Base-by-base conservation (phyloP, 2,329 filamentous ascomycete genomes). In the Tolypocladium sp. region DNA sequence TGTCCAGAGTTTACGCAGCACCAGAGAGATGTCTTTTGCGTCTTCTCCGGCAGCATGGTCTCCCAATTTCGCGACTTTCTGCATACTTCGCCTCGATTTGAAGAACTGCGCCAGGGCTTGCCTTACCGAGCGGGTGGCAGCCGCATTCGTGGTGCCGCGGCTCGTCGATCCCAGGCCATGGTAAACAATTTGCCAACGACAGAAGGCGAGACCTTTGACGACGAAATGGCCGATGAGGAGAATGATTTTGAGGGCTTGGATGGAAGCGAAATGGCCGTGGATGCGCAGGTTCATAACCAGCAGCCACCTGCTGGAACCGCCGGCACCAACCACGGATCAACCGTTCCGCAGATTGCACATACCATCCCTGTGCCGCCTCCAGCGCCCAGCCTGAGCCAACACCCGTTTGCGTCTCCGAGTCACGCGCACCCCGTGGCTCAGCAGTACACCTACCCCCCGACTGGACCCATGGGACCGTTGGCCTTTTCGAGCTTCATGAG, bases 11-110 rank as follows among this genome's bases (percentile, higher is more conserved):
- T 99, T 71, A 97, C 92, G 22, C 89, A 93, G 54, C 92, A 97
- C 69, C 94, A 99, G 72, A 86, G 94, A 63, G 88, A 93, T 57
- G 91, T 97, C 9, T 99, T 99, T 71, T 99, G 94, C 69, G 94
- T 99, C 58, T 99, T 99, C 73, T 97, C 92, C 2, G 93, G 94
- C 7, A 82, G 84, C 33, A 92, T 92, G 58, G 93, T 99, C 2
- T 78, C 79, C 49, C 83, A 84, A 46, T 83, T 99, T 33, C 88
- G 93, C 49, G 82, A 87, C 35, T 90, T 92, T 69, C 80, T 99
- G 44, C 95, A 92, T 64, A 77, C 72, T 0, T 74, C 77, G 13
- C 70, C 74, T 0, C 73, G 76, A 40, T 84, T 82, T 58, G 75
- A 78, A 46, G 73, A 76, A 4, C 65, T 77, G 9, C 75, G 77